Evolutionary conservation across 2,329 filamentous ascomycete genomes (phyloP).

Genomic region (Ramularia collo-cygni): DNA sequence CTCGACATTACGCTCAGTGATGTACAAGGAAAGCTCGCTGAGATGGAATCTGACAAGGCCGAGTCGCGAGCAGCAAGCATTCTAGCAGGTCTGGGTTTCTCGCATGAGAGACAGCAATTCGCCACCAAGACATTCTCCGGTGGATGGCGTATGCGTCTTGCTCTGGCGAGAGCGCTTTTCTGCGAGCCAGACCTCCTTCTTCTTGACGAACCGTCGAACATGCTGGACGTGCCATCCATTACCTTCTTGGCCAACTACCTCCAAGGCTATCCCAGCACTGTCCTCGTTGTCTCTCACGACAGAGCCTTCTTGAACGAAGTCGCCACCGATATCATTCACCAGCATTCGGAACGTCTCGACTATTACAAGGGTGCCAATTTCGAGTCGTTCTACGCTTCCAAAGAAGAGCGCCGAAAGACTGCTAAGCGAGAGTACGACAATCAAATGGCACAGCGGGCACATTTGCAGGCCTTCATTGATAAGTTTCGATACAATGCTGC

Average conservation of each 20-base stretch:
- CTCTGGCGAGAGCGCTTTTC: conserved; percentile 88
- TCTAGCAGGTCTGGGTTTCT: conserved; percentile 93
- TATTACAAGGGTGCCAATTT: conserved; percentile 99
- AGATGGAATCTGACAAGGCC: conserved; percentile 99
- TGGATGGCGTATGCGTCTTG: conserved; percentile 98
- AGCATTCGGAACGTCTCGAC: conserved; percentile 92
- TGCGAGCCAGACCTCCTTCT: conserved; percentile 94
- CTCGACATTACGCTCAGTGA: conserved; percentile 87
- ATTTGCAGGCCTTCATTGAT: conserved; percentile 97
- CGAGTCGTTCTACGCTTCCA: conserved; percentile 91
- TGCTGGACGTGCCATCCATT: conserved; percentile 99
- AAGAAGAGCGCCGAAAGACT: conserved; percentile 93
- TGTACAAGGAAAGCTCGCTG: conserved; percentile 81
- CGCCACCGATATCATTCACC: conserved; percentile 97
- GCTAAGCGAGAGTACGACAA: conserved; percentile 97
- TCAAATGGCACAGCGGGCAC: conserved; percentile 88
- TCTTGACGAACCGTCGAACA: conserved; percentile 98
- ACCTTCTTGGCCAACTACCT: conserved; percentile 96
- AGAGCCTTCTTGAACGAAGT: conserved; percentile 98
- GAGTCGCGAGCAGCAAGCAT: conserved; percentile 94
- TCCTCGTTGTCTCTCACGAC: conserved; percentile 97
- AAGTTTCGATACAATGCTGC: conserved; percentile 99
- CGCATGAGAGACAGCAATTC: conserved; percentile 80
- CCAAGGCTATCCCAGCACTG: conserved; percentile 85
- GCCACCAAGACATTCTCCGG: conserved; percentile 97